Base-by-base conservation (phyloP, 768 basidiomycete genomes). In the Daedaleopsis sinensis region DNA sequence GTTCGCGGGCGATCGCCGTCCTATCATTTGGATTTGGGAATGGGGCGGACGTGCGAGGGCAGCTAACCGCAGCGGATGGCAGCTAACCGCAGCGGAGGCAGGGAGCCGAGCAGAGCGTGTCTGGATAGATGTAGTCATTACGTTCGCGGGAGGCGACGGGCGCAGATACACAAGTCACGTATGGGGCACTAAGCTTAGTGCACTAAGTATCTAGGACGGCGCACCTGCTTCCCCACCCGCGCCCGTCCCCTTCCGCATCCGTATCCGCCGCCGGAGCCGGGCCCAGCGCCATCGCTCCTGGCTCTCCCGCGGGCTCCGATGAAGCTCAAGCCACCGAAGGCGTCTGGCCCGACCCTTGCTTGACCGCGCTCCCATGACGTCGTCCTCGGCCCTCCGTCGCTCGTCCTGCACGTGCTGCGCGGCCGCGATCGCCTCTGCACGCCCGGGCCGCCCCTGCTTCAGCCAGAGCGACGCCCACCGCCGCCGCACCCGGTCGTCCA, bases 401-500 rank as follows among this genome's bases (percentile, higher is more conserved):
- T 52, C 61, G 16, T 66, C 60, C 11, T 59, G 8, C 36, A 7
- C 35, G 11, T 24, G 18, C 32, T 67, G 59, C 1, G 23, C 42
- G 1, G 58, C 57, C 13, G 49, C 13, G 38, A 67, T 47, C 16
- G 42, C 39, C 13, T 44, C 15, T 38, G 66, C 66, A n/a, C 59
- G 52, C 11, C 15, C 47, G 2, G 38, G 11, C 1, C 55, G 46
- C 6, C 66, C 59, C 74, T 91, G 84, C 71, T 87, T 89, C 57
- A 88, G 67, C 35, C 88, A 89, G 50, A 89, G 76, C 44, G 71
- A 73, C 6, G 80, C 80, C 55, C 91, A 72, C 44, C 87, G 83
- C 59, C 85, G 81, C 67, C 82, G 80, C 21, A 91, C 88, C 21
- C 78, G 75, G 54, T 79, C 76, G 73, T 89, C 84, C 65, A 82